Evolutionary conservation across 495 filamentous ascomycete species (phyloP).

Genomic region (Viridothelium virens): DNA sequence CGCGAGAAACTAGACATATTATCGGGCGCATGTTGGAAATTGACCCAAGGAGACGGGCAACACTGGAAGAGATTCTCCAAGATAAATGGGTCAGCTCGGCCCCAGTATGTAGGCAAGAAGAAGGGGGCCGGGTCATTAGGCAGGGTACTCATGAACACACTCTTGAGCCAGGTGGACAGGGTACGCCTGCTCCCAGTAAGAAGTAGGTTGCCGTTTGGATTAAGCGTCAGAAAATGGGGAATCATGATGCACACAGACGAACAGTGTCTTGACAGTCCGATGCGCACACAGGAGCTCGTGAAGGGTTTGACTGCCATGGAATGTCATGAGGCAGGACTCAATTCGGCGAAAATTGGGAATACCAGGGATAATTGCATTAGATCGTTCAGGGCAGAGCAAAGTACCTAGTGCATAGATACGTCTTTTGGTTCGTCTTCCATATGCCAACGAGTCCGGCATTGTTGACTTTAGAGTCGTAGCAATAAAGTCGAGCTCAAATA

Average conservation of each 20-base stretch:
- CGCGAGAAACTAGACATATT: slow-evolving; percentile 80
- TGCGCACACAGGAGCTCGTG: not conserved
- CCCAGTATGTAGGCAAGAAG: slow-evolving; percentile 54
- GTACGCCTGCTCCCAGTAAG: slow-evolving; percentile 41
- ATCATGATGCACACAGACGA: not conserved
- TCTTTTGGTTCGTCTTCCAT: no score
- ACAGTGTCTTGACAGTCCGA: not conserved
- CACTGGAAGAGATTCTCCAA: slow-evolving; percentile 70
- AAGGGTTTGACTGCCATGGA: not conserved
- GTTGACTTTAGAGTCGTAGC: no score
- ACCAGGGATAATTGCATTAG: no score
- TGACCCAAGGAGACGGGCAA: slow-evolving; percentile 74
- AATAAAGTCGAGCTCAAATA: no score
- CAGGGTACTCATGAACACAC: slow-evolving; percentile 55
- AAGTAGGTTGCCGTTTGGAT: slow-evolving; percentile 12
- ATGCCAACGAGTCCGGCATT: no score
- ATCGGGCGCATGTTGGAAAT: slow-evolving; percentile 90
- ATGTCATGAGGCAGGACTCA: not conserved
- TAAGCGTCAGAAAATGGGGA: not conserved
- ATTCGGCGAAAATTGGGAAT: no score
- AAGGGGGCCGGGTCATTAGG: slow-evolving; percentile 46
- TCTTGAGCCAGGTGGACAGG: slow-evolving; percentile 49
- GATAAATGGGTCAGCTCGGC: slow-evolving; percentile 85
- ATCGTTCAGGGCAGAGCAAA: no score
- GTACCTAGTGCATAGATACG: no score